Evolutionary conservation across 768 basidiomycete species (phyloP), one percentile per base, ranked within the genome.

Genomic region (Tephrocybe sp.): DNA sequence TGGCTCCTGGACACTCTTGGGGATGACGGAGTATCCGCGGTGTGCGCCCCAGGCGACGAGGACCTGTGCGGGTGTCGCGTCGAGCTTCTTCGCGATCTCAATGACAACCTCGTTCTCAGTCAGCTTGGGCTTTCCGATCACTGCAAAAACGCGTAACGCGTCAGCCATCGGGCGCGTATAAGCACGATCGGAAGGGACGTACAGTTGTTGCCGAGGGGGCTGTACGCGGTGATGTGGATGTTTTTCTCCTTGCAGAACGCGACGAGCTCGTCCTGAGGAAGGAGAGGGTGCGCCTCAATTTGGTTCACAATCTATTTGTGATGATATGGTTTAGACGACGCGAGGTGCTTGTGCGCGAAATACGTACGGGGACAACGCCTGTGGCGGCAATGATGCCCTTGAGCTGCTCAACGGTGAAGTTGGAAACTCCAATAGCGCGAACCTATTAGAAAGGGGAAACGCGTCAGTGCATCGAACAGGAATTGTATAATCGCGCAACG

Each of bases 121-220:
- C 51, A 92, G 72, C 68, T 80, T 80, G 50, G 81, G 83, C 64
- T 78, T 75, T 60, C 81, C 81, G 12, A 78, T 62, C 68, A 77
- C 86, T 86, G 53, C n/a, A n/a, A n/a, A 36, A 36, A 36, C 34
- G 21, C 18, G 46, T 14, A 40, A n/a, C 34, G 34, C 38, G 45
- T 50, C 33, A 36, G 17, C 21, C 23, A 42, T 45, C 43, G 51
- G 34, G 6, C 36, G 21, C 28, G 11, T 23, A 21, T 23, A 6
- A 7, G 24, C 51, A 49, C n/a, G 45, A 32, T n/a, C 15, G n/a
- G 21, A 28, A 24, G 14, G 1, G 15, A n/a, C 78, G 57, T 65
- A 86, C 85, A 61, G 70, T 90, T 92, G 73, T 92, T 88, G 38
- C 92, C 91, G 2, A 93, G 81, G 5, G 90, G 90, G 57, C 79